Evolutionary conservation across 2,329 filamentous ascomycete species (phyloP).

Genomic region (Apiospora hydei): DNA sequence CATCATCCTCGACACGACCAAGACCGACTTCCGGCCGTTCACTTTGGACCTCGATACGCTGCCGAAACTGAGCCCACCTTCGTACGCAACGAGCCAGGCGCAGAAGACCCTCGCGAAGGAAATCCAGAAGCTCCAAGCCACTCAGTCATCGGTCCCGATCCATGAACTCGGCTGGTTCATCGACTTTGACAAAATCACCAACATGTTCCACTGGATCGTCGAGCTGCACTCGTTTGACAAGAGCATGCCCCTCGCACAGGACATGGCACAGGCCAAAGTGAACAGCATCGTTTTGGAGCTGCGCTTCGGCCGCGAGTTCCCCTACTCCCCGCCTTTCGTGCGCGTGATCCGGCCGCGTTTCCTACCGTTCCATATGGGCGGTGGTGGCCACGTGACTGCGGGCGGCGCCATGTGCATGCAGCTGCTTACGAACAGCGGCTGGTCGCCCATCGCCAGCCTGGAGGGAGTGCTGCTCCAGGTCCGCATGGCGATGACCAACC

Average conservation of each 20-base stretch:
- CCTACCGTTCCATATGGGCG: slow-evolving; percentile 72
- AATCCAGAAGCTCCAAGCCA: slow-evolving; percentile 67
- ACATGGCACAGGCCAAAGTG: slow-evolving; percentile 70
- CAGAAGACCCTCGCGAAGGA: slow-evolving; percentile 70
- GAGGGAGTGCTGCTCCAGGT: slow-evolving; percentile 85
- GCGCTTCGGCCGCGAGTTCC: slow-evolving; percentile 79
- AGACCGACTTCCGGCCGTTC: slow-evolving; percentile 68
- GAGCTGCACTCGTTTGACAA: slow-evolving; percentile 84
- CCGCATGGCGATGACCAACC: slow-evolving; percentile 74
- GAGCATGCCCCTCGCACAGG: slow-evolving; percentile 71
- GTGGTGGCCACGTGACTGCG: slow-evolving; percentile 84
- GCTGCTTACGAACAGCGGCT: slow-evolving; percentile 82
- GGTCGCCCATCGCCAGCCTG: slow-evolving; percentile 75
- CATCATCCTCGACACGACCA: slow-evolving; percentile 27
- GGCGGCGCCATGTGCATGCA: slow-evolving; percentile 89
- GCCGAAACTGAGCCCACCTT: slow-evolving; percentile 69
- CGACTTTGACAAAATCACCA: slow-evolving; percentile 69
- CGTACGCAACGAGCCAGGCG: slow-evolving; percentile 68
- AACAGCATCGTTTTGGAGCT: slow-evolving; percentile 81
- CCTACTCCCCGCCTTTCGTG: slow-evolving; percentile 82
- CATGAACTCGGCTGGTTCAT: slow-evolving; percentile 86
- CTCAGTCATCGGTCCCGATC: slow-evolving; percentile 67
- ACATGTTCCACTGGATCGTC: slow-evolving; percentile 91
- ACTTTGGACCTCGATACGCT: slow-evolving; percentile 67
- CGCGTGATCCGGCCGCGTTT: slow-evolving; percentile 84